phyloP scores from a whole-genome alignment of 2,329 filamentous ascomycete genomes.

The Scedosporium dehoogii region DNA sequence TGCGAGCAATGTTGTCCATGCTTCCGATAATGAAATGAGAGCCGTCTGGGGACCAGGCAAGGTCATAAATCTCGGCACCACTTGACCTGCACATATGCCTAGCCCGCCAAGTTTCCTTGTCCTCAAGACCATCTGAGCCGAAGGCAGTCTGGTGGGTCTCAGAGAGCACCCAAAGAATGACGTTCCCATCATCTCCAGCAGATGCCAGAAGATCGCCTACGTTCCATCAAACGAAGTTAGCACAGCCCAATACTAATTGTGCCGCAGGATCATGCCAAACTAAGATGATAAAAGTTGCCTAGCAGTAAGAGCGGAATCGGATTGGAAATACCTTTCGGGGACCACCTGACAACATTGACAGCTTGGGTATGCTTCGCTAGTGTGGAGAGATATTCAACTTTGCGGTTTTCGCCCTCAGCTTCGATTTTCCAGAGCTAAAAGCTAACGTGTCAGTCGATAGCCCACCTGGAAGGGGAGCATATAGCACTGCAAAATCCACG shows the following conservation, averaged over 20 bases:
- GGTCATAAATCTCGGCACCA: conserved; percentile 92
- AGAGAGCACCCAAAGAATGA: conserved; percentile 89
- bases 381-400: conserved; percentile 84
- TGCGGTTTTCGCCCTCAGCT: conserved; percentile 71
- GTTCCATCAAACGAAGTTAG: conserved; percentile 6
- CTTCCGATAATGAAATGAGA: conserved; percentile 95
- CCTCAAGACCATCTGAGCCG: conserved; percentile 77
- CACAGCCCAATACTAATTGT: background rate
- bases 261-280: too few relatives aligned
- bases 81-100: conserved; percentile 97
- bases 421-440: conserved; percentile 83
- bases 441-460: background rate
- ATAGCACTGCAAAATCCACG: background rate
- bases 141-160: conserved; percentile 61
- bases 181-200: conserved; percentile 93
- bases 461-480: background rate
- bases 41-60: conserved; percentile 98
- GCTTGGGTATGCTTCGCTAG: conserved; percentile 91
- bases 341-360: conserved; percentile 95
- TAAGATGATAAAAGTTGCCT: too few relatives aligned
- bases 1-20: conserved; percentile 97
- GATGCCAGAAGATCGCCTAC: conserved; percentile 86
- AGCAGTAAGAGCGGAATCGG: background rate
- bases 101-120: conserved; percentile 93
- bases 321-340: conserved; percentile 68